Evolutionary conservation across 2,329 filamentous ascomycete genomes (phyloP).

Genomic region (Paecilomyces sp.): DNA sequence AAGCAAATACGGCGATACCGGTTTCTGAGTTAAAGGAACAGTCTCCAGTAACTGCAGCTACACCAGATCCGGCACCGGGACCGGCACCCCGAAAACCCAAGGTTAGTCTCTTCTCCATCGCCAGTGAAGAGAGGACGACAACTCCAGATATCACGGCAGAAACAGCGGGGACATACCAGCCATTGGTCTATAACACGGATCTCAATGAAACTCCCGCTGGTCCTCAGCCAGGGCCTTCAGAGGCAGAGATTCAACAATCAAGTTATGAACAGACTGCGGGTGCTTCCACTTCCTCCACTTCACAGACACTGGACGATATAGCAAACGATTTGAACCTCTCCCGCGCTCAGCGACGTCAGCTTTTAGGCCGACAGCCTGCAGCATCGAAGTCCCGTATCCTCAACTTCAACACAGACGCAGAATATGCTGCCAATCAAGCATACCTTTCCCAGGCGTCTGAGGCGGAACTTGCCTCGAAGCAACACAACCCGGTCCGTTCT

Average conservation of each 20-base stretch:
- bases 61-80: slow-evolving; percentile 9
- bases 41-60: slow-evolving; percentile 1
- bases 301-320: slow-evolving; percentile 60
- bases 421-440: slow-evolving; percentile 79
- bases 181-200: slow-evolving; percentile 30
- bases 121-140: slow-evolving; percentile 17
- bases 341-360: slow-evolving; percentile 66
- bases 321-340: slow-evolving; percentile 75
- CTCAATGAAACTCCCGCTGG: slow-evolving; percentile 13
- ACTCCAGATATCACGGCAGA: slow-evolving; percentile 5
- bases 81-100: slow-evolving; percentile 31
- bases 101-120: slow-evolving; percentile 38
- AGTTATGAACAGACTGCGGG: not conserved
- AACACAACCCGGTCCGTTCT: slow-evolving; percentile 74
- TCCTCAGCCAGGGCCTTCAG: slow-evolving; percentile 5
- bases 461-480: slow-evolving; percentile 39
- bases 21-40: slow-evolving; percentile 5
- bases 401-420: slow-evolving; percentile 81
- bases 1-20: slow-evolving; percentile 12
- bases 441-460: slow-evolving; percentile 63
- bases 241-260: slow-evolving; percentile 1
- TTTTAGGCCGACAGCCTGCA: slow-evolving; percentile 64
- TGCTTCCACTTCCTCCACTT: slow-evolving; percentile 3
- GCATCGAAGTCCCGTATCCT: slow-evolving; percentile 59
- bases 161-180: slow-evolving; percentile 28